Base-by-base conservation (phyloP, 176 grass and related monocot species). In the Stipa capillata region DNA sequence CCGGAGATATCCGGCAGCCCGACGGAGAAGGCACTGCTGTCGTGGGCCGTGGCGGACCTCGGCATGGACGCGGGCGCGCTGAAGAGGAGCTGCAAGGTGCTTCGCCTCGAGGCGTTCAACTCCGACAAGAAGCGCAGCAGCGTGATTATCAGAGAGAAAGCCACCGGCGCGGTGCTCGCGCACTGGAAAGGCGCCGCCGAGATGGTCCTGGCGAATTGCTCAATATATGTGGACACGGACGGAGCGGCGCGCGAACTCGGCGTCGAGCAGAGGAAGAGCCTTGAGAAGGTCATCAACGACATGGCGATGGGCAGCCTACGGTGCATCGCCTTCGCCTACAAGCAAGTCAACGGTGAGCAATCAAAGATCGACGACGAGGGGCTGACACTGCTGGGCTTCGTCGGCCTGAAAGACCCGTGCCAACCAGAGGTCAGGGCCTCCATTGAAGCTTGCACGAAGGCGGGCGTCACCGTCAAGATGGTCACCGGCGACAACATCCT, bases 151-250 rank as follows among this genome's bases (percentile, higher is more conserved):
- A 56, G 45, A 20, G 91, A 92, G 59, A 84, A 66, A 43, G 65
- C 20, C 1, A 76, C 67, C 3, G 62, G 72, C 21, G 66, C 36
- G 31, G 31, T 86, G 66, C 42, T n/a, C 50, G 62, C 82, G 11
- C 94, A 97, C 35, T 97, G 91, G 91, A 94, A 97, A 59, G 94
- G 94, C 37, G 87, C 91, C 7, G 94, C 94, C 0, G 94, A 97
- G 89, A 94, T 94, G 87, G 78, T 97, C 44, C 15, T 94, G 60
- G 65, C 60, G 17, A 81, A 33, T 6, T 94, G n/a, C n/a, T n/a
- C n/a, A n/a, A n/a, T n/a, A n/a, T n/a, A n/a, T n/a, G n/a, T n/a
- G n/a, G n/a, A n/a, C n/a, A n/a, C n/a, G n/a, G n/a, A n/a, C n/a
- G n/a, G n/a, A n/a, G n/a, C n/a, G n/a, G n/a, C n/a, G n/a, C n/a